Evolutionary conservation across 108 stramenopile genomes (phyloP), one percentile per base, ranked within the genome.

Genomic region (Cyclotella distinguenda): DNA sequence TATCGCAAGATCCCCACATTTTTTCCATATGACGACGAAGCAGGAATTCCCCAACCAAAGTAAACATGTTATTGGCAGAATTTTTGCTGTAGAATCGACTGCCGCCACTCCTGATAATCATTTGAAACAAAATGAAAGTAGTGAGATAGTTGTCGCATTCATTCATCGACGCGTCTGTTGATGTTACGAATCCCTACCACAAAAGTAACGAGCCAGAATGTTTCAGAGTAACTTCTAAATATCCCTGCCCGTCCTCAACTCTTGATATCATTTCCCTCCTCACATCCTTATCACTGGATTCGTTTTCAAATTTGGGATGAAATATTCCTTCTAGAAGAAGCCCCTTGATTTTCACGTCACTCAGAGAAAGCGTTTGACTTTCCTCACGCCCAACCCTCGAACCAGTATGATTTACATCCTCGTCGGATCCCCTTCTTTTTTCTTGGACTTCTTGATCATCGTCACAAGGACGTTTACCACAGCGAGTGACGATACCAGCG

Each of bases 221-320:
- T 47, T 93, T 93, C 40, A 93, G 57, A 0, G 89, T 76, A n/a
- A 87, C 92, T 76, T 93, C 92, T 21, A 90, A 53, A 63, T 90
- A 87, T 38, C 87, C 92, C 21, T 50, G 10, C 12, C 64, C 27
- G 3, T 55, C 9, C 3, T 51, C 22, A 0, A 93, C 79, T 22
- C 39, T 61, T 26, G 75, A 36, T 38, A 78, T 72, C 91, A 93
- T 93, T 52, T 71, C 44, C 18, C 68, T 51, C 16, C 91, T 83
- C 39, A 93, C 79, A 28, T 76, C 61, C 8, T 38, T 72, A 9
- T 57, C 62, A 50, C 64, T 76, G 38, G 52, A 62, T 74, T 93
- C 92, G 62, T 93, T 93, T 50, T 90, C 92, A 66, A 93, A 93
- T 60, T 93, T 93, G 11, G 92, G 92, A 77, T 89, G 86, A 63